Evolutionary conservation across 805 yeast genomes (phyloP).

Genomic region (Kurtzmaniella cleridarum): DNA sequence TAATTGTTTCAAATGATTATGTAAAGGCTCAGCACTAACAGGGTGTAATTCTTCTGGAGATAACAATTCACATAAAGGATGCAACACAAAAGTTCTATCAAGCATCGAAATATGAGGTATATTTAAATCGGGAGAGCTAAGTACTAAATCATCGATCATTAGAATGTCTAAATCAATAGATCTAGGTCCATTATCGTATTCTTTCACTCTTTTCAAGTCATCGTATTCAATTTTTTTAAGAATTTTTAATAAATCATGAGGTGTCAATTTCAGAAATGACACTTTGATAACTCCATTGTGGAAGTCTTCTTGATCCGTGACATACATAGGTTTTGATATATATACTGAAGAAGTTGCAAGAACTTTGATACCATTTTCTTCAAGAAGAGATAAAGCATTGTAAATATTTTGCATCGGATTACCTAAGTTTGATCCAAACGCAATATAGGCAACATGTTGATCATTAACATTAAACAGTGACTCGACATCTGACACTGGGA

Average conservation of each 20-base stretch:
- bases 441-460: constrained; percentile 59
- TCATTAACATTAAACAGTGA: constrained; percentile 4
- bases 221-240: constrained; percentile 78
- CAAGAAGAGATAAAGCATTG: constrained; percentile 47
- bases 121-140: constrained; percentile 54
- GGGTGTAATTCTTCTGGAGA: constrained; percentile 71
- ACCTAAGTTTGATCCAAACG: constrained; percentile 89
- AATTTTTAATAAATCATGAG: constrained; percentile 54
- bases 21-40: constrained; percentile 76
- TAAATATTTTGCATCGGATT: constrained; percentile 58
- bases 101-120: constrained; percentile 88
- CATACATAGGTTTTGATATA: constrained; percentile 91
- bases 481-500: constrained; percentile 23
- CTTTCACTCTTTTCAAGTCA: constrained; percentile 63
- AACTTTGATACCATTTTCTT: constrained; percentile 39
- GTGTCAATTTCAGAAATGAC: constrained; percentile 50
- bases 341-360: constrained; percentile 70
- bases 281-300: constrained; percentile 77
- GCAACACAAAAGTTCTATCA: constrained; percentile 84
- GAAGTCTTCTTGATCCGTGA: constrained; percentile 71
- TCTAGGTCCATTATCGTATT: constrained; percentile 88
- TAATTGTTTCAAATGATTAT: constrained; percentile 57
- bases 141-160: constrained; percentile 55
- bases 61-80: constrained; percentile 80
- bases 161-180: constrained; percentile 85